A percentile compares a stretch with the other conserved stretches of the same genome.
Evolutionary conservation across 805 yeast genomes (phyloP).

Genomic region (Starmerella tilneyi): DNA sequence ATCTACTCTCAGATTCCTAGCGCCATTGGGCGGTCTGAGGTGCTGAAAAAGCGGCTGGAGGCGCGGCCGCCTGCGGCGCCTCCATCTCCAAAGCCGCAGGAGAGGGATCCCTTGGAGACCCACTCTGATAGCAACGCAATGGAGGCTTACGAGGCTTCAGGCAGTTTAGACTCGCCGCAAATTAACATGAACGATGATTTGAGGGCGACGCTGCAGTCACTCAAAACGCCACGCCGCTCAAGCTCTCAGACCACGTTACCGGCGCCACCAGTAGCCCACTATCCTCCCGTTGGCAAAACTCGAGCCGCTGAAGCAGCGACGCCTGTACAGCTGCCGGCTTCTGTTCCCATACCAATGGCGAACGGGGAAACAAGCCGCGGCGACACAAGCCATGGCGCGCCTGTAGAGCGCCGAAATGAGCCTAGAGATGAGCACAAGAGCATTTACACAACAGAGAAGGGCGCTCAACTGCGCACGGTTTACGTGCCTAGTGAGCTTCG

Average conservation of each 20-base stretch:
- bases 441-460: conserved; percentile 9
- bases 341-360: too few species aligned
- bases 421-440: conserved; percentile 1
- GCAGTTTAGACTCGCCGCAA: neutral
- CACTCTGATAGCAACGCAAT: too few species aligned
- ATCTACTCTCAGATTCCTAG: conserved; percentile 19
- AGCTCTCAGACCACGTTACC: neutral
- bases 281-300: too few species aligned
- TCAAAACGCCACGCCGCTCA: neutral
- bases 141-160: neutral
- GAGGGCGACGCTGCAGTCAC: conserved; percentile 2
- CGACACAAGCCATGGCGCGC: neutral
- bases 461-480: conserved; percentile 36
- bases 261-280: neutral
- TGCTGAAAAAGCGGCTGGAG: conserved; percentile 23
- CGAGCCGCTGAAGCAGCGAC: too few species aligned
- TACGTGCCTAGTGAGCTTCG: conserved; percentile 42
- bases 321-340: too few species aligned
- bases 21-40: conserved; percentile 27
- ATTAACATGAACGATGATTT: neutral
- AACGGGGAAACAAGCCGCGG: neutral
- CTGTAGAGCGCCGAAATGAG: neutral
- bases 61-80: conserved; percentile 12
- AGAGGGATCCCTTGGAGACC: too few species aligned
- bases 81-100: neutral